Conservation (phyloP, 495 filamentous ascomycete genomes). For the Astrothelium subdiscretum region DNA sequence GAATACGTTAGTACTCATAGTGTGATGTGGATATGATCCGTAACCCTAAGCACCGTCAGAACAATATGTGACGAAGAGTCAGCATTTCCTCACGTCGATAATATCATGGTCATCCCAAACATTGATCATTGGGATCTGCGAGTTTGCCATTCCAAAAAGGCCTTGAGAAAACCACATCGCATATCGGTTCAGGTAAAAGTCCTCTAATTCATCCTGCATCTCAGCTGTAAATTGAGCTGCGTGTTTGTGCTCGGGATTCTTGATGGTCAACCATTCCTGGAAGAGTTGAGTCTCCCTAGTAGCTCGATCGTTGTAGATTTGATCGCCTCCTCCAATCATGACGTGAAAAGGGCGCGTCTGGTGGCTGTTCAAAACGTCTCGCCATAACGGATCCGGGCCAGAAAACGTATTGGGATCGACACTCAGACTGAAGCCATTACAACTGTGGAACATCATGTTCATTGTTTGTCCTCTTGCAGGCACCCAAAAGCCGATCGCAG, state of each 20-base stretch:
- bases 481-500: slow-evolving; percentile 88
- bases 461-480: slow-evolving; percentile 75
- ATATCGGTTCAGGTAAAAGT: slow-evolving; percentile 79
- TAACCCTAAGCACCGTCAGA: slow-evolving; percentile 43
- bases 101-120: slow-evolving; percentile 98
- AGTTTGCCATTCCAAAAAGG: slow-evolving; percentile 79
- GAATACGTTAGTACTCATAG: slow-evolving; percentile 87
- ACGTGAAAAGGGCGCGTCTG: slow-evolving; percentile 91
- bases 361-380: slow-evolving; percentile 87
- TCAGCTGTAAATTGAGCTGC: slow-evolving; percentile 56
- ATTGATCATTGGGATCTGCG: slow-evolving; percentile 97
- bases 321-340: slow-evolving; percentile 95
- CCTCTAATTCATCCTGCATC: slow-evolving; percentile 76
- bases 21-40: slow-evolving; percentile 83
- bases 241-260: slow-evolving; percentile 69
- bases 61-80: background rate
- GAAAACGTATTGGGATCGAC: slow-evolving; percentile 68
- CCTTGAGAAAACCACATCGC: slow-evolving; percentile 91
- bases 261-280: slow-evolving; percentile 70
- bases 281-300: slow-evolving; percentile 63
- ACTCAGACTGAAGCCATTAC: slow-evolving; percentile 84
- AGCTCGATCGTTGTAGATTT: slow-evolving; percentile 86
- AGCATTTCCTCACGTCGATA: slow-evolving; percentile 47
- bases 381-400: slow-evolving; percentile 93
- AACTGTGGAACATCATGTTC: slow-evolving; percentile 98